Percentiles rank a stretch among this genome's conserved stretches.
Conservation (phyloP, 116 monocot genomes). For the Papilionanthe hybrid region DNA sequence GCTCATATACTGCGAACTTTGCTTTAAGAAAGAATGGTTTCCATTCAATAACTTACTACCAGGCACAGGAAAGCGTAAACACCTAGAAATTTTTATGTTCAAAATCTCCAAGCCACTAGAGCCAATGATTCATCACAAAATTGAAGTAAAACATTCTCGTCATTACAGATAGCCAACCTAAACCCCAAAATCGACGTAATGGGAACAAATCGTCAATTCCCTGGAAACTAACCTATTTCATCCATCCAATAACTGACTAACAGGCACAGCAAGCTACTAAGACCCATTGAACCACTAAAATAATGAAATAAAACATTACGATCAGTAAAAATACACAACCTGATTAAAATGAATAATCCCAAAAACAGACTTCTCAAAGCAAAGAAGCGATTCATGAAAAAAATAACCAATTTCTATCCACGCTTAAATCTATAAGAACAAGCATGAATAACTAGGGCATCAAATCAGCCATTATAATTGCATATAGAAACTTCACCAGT, state of each 20-base stretch:
- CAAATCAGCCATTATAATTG: not conserved
- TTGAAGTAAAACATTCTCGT: not conserved
- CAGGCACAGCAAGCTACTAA: not conserved
- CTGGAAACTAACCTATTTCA: not conserved
- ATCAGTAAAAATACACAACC: not conserved
- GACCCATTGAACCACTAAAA: not conserved
- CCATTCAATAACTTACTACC: too few relatives aligned
- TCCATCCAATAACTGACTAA: not conserved
- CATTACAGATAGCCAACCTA: not conserved
- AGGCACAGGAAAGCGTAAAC: not conserved
- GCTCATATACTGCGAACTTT: too few relatives aligned
- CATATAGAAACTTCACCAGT: not conserved
- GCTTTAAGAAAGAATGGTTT: too few relatives aligned
- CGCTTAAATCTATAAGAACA: not conserved
- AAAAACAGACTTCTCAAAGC: not conserved
- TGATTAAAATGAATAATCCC: not conserved
- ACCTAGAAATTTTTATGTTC: not conserved
- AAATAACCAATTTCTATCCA: not conserved
- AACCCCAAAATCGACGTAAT: not conserved
- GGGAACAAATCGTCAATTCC: not conserved
- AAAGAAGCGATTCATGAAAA: not conserved
- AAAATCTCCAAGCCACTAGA: conserved; percentile 1
- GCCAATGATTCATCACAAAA: not conserved
- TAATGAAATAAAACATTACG: not conserved
- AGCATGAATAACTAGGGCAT: not conserved